Evolutionary conservation across 2,329 filamentous ascomycete species (phyloP).

Genomic region (Fonsecaea nubica): DNA sequence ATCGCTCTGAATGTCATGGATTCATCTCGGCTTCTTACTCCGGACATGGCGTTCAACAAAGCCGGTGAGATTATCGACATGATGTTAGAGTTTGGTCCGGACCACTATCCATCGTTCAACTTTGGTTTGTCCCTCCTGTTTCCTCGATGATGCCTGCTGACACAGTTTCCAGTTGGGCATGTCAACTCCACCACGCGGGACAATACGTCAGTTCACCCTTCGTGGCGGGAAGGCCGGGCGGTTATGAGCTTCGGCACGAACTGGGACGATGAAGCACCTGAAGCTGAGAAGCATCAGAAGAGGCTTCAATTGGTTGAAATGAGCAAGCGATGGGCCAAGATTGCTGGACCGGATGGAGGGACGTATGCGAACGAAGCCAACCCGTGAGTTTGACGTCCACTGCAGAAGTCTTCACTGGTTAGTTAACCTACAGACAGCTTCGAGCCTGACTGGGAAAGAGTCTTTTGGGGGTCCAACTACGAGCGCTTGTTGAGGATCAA

Average conservation of each 20-base stretch:
- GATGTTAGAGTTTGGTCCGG: slow-evolving; percentile 40
- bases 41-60: slow-evolving; percentile 39
- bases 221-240: slow-evolving; percentile 41
- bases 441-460: slow-evolving; percentile 44
- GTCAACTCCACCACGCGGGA: slow-evolving; percentile 42
- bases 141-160: slow-evolving; percentile 7
- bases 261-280: slow-evolving; percentile 42
- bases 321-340: slow-evolving; percentile 40
- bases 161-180: slow-evolving; percentile 40
- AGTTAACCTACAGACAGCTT: slow-evolving; percentile 31
- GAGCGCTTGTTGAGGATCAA: slow-evolving; percentile 55
- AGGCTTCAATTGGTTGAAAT: slow-evolving; percentile 41
- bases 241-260: slow-evolving; percentile 42
- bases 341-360: slow-evolving; percentile 42
- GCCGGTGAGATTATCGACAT: slow-evolving; percentile 41
- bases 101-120: slow-evolving; percentile 40
- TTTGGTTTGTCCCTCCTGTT: slow-evolving; percentile 40
- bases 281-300: slow-evolving; percentile 38
- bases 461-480: slow-evolving; percentile 52
- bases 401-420: neutral
- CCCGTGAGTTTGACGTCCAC: slow-evolving; percentile 17
- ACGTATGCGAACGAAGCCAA: slow-evolving; percentile 42
- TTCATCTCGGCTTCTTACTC: slow-evolving; percentile 42
- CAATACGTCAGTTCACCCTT: slow-evolving; percentile 42
- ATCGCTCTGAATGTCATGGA: slow-evolving; percentile 46